These are phyloP conservation scores for Pestalotiopsis fici DNA, from an alignment of 2,329 filamentous ascomycete genomes.

Conservation along the genomic window DNA sequence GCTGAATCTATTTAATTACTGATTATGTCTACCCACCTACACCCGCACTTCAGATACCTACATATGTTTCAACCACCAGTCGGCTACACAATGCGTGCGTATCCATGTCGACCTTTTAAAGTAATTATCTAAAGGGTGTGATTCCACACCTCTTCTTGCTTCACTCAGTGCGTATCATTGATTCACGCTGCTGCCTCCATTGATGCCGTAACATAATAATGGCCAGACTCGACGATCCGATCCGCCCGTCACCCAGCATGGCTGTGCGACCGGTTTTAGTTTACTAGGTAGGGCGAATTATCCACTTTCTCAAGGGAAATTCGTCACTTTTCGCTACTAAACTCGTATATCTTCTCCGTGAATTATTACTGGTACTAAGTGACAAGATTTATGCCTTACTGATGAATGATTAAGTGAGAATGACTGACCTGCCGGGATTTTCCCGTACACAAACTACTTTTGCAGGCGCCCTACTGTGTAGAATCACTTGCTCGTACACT, in stretches of 20 bases:
- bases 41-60: too few relatives aligned
- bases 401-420: background rate
- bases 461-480: too few relatives aligned
- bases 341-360: background rate
- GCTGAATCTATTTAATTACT: too few relatives aligned
- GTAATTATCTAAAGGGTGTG: background rate
- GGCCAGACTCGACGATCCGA: background rate
- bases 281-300: background rate
- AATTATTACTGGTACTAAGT: background rate
- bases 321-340: background rate
- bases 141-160: background rate
- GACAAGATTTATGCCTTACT: background rate
- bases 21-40: too few relatives aligned
- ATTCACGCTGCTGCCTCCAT: background rate
- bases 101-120: background rate
- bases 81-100: too few relatives aligned
- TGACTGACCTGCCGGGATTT: background rate
- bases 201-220: background rate
- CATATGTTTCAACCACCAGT: too few relatives aligned
- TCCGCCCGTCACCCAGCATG: background rate
- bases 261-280: background rate
- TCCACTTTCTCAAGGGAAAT: background rate
- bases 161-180: background rate
- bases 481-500: background rate
- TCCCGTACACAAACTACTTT: background rate